phyloP scores from a whole-genome alignment of 2,329 filamentous ascomycete genomes.

The Microdochium nivale region DNA sequence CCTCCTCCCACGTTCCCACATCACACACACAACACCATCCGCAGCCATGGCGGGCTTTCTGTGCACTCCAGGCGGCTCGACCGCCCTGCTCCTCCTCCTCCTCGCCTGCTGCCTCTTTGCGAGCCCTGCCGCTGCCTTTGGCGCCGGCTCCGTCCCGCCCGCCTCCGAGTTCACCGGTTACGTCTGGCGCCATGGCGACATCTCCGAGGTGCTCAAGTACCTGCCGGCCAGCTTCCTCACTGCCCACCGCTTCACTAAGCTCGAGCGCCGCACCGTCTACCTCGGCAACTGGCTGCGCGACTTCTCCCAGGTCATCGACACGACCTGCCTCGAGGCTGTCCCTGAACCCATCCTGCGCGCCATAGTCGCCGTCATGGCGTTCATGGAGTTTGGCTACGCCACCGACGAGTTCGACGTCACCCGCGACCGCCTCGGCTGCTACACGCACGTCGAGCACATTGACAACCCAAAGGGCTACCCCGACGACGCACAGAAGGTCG shows the following conservation, averaged over 20 bases:
- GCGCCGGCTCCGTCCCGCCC: slow-evolving; percentile 26
- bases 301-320: slow-evolving; percentile 46
- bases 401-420: slow-evolving; percentile 49
- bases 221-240: slow-evolving; percentile 27
- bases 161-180: slow-evolving; percentile 29
- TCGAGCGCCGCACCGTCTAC: slow-evolving; percentile 28
- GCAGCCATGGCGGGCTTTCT: neutral
- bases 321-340: slow-evolving; percentile 42
- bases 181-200: slow-evolving; percentile 31
- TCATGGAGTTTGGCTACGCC: slow-evolving; percentile 48
- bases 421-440: slow-evolving; percentile 37
- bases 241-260: slow-evolving; percentile 25
- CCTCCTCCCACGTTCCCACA: neutral
- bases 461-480: slow-evolving; percentile 32
- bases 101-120: slow-evolving; percentile 25
- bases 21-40: neutral
- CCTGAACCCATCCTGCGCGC: slow-evolving; percentile 43
- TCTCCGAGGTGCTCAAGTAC: slow-evolving; percentile 26
- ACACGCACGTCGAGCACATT: slow-evolving; percentile 44
- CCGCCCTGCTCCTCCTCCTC: slow-evolving; percentile 6
- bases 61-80: neutral
- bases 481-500: slow-evolving; percentile 17
- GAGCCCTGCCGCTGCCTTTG: slow-evolving; percentile 23
- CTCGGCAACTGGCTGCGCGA: slow-evolving; percentile 39
- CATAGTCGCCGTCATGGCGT: slow-evolving; percentile 44